Evolutionary conservation across 2,329 filamentous ascomycete genomes (phyloP).

Genomic region (Colletotrichum nymphaeae): DNA sequence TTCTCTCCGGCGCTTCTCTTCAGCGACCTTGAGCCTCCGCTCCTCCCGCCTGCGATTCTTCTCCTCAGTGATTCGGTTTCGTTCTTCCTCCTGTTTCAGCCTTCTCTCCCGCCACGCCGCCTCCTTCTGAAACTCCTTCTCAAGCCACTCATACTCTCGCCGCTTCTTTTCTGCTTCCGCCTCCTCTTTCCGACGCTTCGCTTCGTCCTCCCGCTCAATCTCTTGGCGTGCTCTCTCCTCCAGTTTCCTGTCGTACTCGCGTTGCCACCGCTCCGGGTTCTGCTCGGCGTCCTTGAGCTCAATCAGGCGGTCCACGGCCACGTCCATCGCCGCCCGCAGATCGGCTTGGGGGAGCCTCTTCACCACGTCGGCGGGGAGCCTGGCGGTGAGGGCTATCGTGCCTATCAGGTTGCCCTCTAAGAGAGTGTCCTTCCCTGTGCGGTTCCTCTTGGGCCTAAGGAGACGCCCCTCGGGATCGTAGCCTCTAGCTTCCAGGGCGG

Average conservation of each 20-base stretch:
- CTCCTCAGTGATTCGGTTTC: not conserved
- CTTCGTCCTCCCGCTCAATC: not conserved
- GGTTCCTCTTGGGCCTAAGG: not conserved
- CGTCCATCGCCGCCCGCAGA: not conserved
- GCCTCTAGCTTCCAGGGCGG: conserved; percentile 15
- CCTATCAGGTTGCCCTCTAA: conserved; percentile 4
- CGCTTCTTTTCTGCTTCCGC: not conserved
- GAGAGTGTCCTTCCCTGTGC: not conserved
- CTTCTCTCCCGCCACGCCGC: not conserved
- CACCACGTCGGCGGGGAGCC: not conserved
- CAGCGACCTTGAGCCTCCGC: not conserved
- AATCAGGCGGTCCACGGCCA: not conserved
- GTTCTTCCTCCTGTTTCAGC: not conserved
- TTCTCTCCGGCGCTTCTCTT: not conserved
- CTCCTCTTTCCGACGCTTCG: not conserved
- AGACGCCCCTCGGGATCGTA: conserved; percentile 15
- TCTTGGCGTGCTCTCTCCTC: not conserved
- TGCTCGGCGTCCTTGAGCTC: not conserved
- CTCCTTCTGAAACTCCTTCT: not conserved
- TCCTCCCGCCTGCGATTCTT: not conserved
- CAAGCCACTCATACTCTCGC: not conserved
- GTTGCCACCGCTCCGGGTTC: not conserved
- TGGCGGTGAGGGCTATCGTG: not conserved
- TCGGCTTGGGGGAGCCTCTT: not conserved
- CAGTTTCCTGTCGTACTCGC: not conserved